Evolutionary conservation across 345 rosid genomes (phyloP), one percentile per base, ranked within the genome.

Genomic region (Hibiscus mutabilis): DNA sequence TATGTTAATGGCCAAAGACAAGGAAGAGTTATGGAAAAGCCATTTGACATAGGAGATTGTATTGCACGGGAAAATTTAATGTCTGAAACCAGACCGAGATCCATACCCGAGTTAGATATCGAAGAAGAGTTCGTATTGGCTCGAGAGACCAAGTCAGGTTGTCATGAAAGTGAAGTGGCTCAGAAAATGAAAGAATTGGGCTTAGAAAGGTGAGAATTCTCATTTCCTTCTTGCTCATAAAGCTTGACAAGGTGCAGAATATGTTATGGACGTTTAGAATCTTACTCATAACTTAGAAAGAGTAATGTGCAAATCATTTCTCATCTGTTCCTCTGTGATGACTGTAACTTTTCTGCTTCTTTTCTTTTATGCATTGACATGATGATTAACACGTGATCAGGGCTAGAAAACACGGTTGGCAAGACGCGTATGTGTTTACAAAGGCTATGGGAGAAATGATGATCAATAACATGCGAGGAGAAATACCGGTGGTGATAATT

Each of bases 391-490:
- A 57, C 33, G 0, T 37, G 19, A 65, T 70, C 82, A 89, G 97
- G 88, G 99, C 98, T 52, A 87, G 84, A 82, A 85, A 80, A 75
- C 86, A 78, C 22, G 98, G 98, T 57, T 95, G 99, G 98, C 99
- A 90, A 87, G 94, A 90, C 77, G 88, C 97, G 0, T 92, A 89
- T 21, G 94, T 86, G 68, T 92, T 92, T 80, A 95, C 99, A 2
- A 95, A 95, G 82, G 99, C 98, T 12, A 95, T 90, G 99, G 99
- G 98, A 76, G 98, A 95, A 72, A 95, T 95, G 98, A 78, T 92
- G 79, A 89, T 92, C 33, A 86, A 90, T 61, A 82, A 74, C 71
- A 79, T 82, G 82, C 71, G 97, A 80, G 99, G 89, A 51, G 86
- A 95, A 18, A 83, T 88, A 29, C 98, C 99, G 0, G 89, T 92